A percentile compares a stretch with the other conserved stretches of the same genome.
Conservation (phyloP, 257 asterid genomes). For the Plantago major region DNA sequence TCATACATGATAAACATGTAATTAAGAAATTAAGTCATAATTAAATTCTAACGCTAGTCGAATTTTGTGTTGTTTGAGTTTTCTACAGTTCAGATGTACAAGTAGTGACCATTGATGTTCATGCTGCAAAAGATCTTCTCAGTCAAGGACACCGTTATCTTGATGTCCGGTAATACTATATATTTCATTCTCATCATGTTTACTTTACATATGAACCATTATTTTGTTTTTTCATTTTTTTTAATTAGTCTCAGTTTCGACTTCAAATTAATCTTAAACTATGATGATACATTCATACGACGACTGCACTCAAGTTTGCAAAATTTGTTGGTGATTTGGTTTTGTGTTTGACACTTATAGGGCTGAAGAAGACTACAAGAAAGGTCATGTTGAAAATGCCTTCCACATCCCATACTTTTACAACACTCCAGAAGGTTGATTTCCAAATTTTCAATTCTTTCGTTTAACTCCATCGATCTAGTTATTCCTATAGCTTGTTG, state of each 20-base stretch:
- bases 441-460: background rate
- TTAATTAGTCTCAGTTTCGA: too few species aligned
- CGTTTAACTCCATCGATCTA: background rate
- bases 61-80: background rate
- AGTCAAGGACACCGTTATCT: conserved; percentile 15
- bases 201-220: too few species aligned
- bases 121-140: conserved; percentile 7
- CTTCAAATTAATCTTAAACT: too few species aligned
- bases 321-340: background rate
- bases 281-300: too few species aligned
- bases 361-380: conserved; percentile 15
- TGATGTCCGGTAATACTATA: conserved; percentile 15
- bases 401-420: conserved; percentile 13
- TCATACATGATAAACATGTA: too few species aligned
- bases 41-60: background rate
- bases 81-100: conserved; percentile 6
- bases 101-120: conserved; percentile 9
- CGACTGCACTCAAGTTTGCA: background rate
- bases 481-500: background rate
- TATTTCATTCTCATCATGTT: background rate
- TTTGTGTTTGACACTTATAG: background rate
- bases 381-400: conserved; percentile 9
- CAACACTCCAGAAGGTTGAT: conserved; percentile 11
- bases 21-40: background rate
- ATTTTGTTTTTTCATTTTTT: too few species aligned